Percentiles rank a stretch among this genome's conserved stretches.
Evolutionary conservation across 2,329 filamentous ascomycete genomes (phyloP).

Genomic region (Macrophomina pseudophaseolina): DNA sequence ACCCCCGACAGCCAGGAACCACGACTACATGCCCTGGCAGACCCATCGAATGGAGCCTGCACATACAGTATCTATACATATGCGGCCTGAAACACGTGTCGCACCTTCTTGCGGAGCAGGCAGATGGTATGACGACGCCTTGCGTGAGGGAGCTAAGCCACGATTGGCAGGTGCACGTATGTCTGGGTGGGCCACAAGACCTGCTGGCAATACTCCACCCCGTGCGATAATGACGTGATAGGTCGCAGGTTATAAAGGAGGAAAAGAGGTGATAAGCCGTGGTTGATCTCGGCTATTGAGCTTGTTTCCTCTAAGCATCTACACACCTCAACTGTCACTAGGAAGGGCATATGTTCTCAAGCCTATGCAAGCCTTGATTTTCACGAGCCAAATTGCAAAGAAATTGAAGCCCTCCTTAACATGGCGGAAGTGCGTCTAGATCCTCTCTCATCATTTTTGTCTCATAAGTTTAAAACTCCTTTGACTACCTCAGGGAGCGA

Average conservation of each 20-base stretch:
- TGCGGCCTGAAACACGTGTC: no score
- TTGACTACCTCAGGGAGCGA: not conserved
- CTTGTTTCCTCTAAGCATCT: not conserved
- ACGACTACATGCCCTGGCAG: no score
- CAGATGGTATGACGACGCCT: not conserved
- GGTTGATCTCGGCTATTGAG: not conserved
- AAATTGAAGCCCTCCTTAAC: not conserved
- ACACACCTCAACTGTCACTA: not conserved
- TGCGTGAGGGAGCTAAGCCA: conserved; percentile 2
- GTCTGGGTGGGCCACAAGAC: not conserved
- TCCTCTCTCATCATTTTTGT: not conserved
- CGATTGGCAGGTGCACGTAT: conserved; percentile 18
- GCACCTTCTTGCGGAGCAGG: not conserved
- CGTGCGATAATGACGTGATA: conserved; percentile 14
- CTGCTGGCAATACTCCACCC: not conserved
- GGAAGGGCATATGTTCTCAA: no score
- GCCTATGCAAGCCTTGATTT: no score
- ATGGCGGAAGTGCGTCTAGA: not conserved
- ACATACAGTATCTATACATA: no score
- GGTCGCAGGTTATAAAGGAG: not conserved
- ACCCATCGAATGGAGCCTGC: no score
- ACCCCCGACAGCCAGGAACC: no score
- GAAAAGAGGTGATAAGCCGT: not conserved
- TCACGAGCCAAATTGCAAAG: not conserved
- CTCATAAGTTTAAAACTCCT: not conserved